A percentile compares a stretch with the other conserved stretches of the same genome.
phyloP scores from a whole-genome alignment of 129 eudicot genomes.

The Calendula officinalis region DNA sequence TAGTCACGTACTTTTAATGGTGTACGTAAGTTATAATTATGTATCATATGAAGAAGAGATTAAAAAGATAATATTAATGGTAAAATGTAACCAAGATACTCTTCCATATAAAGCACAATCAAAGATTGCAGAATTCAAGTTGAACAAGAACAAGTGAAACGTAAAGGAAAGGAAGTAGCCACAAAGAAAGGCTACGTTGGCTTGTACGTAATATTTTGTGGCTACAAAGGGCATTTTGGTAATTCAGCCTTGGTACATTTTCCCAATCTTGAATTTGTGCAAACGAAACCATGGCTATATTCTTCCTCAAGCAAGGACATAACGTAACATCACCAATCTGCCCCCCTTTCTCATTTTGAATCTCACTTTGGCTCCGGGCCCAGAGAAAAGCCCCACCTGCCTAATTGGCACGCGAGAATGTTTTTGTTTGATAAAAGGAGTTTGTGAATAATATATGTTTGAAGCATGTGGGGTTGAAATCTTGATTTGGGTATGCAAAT shows the following conservation, averaged over 20 bases:
- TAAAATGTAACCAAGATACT: conserved; percentile 1
- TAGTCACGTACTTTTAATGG: too few species aligned
- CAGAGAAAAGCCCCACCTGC: conserved; percentile 72
- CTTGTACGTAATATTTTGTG: conserved; percentile 95
- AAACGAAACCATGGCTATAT: conserved; percentile 43
- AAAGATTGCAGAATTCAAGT: conserved; percentile 36
- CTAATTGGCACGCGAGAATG: too few species aligned
- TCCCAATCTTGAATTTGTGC: conserved; percentile 50
- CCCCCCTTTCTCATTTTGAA: conserved; percentile 71
- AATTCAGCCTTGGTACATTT: conserved; percentile 65
- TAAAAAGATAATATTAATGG: too few species aligned
- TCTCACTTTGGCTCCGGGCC: conserved; percentile 88
- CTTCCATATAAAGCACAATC: conserved; percentile 17
- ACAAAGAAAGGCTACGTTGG: conserved; percentile 45
- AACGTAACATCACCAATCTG: conserved; percentile 87
- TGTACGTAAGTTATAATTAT: too few species aligned
- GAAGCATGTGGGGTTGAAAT: conserved; percentile 87
- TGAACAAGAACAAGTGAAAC: conserved; percentile 35
- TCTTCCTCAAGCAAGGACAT: conserved; percentile 97
- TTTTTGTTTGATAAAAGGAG: too few species aligned
- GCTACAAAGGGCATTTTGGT: conserved; percentile 99
- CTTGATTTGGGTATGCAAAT: conserved; percentile 75
- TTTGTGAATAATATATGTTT: conserved; percentile 72
- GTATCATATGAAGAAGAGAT: too few species aligned
- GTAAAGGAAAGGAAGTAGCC: conserved; percentile 27